Conservation (phyloP, 768 basidiomycete genomes). For the Termitomyces sp. region DNA sequence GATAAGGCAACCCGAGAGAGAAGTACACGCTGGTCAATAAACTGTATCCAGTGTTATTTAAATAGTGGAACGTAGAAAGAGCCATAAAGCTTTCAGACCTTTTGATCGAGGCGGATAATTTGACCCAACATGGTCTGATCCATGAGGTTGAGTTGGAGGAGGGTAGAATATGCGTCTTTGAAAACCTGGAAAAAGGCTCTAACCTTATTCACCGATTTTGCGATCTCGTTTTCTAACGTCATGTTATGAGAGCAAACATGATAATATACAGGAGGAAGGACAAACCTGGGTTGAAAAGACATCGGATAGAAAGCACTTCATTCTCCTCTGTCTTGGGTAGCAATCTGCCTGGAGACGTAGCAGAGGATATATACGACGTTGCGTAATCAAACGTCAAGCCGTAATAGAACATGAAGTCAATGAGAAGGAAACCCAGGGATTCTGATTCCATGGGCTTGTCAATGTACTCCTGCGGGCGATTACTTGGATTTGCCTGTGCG, state of each 20-base stretch:
- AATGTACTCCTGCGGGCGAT: constrained; percentile 44
- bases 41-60: neutral
- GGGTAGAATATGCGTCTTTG: constrained; percentile 25
- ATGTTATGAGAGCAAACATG: neutral
- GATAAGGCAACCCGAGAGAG: neutral
- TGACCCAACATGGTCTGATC: constrained; percentile 23
- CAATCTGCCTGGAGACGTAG: constrained; percentile 28
- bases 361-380: constrained; percentile 34
- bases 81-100: constrained; percentile 12
- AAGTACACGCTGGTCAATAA: constrained; percentile 2
- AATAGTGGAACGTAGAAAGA: neutral
- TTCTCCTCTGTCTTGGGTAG: constrained; percentile 24
- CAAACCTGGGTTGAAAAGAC: constrained; percentile 39
- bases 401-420: constrained; percentile 68
- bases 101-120: constrained; percentile 24
- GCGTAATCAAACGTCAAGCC: constrained; percentile 42
- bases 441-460: constrained; percentile 44
- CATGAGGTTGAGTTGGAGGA: constrained; percentile 18
- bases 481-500: constrained; percentile 55
- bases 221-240: constrained; percentile 37
- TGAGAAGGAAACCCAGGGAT: constrained; percentile 55
- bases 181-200: constrained; percentile 31
- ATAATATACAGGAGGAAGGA: neutral
- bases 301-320: constrained; percentile 35
- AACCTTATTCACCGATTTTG: constrained; percentile 31